Base-by-base conservation (phyloP, 192 early-diverging fungal genomes). In the Coemansia sp. region DNA sequence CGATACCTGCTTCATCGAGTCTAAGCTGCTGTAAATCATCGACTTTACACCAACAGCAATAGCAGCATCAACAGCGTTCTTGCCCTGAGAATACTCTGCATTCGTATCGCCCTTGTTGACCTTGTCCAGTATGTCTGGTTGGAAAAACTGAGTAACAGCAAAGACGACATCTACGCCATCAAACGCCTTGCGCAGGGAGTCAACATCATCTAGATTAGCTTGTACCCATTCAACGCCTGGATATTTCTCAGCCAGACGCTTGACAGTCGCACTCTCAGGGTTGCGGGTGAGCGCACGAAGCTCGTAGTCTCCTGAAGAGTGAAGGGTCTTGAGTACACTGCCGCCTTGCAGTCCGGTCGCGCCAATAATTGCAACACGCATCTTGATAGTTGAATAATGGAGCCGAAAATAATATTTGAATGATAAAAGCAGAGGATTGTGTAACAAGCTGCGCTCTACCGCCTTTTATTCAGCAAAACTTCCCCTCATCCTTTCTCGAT, bases 291-390 rank as follows among this genome's bases (percentile, higher is more conserved):
- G 45, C 0, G 68, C 77, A 25, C 61, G 60, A 9, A 80, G 38
- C 51, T 56, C 74, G 68, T 80, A 80, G 27, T 52, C 38, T 21
- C 64, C 68, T 1, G 64, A 29, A 1, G 39, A 64, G 39, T 80
- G 38, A 25, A 80, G 62, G 6, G 68, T 16, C 52, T 69, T 66
- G 26, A 80, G 61, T 3, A 80, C 71, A 51, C 77, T 80, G 51
- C 71, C 65, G 10, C 77, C 77, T 21, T 80, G 71, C 6, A 68
- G 59, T 3, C 77, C 77, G 21, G 77, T 74, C 27, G 77, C 77
- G 12, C 77, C 77, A 25, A 72, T 29, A 41, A 80, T 68, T 8
- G 71, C 71, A 35, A 74, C 41, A 12, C 57, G 29, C 27, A 67
- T 69, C 27, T 45, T n/a, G 68, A 80, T 78, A 14, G 47, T 48